Conservation (phyloP, 306 rosid genomes). For the Clitoria ternatea region DNA sequence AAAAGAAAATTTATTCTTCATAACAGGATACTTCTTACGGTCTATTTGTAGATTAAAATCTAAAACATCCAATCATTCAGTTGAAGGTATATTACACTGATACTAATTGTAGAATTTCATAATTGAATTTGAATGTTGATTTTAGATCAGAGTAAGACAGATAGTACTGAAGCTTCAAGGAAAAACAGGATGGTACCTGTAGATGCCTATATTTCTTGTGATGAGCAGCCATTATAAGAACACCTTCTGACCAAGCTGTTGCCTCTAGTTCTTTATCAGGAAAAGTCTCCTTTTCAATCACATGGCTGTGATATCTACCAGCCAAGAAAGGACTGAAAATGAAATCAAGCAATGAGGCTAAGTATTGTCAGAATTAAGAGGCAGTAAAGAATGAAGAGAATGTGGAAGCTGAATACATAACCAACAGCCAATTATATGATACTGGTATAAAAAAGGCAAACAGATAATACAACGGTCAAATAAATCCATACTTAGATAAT, state of each 20-base stretch:
- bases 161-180: neutral
- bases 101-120: neutral
- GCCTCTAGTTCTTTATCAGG: conserved; percentile 72
- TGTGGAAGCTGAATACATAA: neutral
- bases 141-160: neutral
- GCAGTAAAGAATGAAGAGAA: neutral
- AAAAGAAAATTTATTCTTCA: neutral
- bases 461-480: neutral
- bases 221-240: conserved; percentile 84
- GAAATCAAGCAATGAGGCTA: neutral
- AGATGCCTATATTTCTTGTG: conserved; percentile 66
- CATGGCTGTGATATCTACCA: conserved; percentile 88
- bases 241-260: conserved; percentile 89
- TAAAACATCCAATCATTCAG: neutral
- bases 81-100: neutral
- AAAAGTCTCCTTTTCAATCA: conserved; percentile 75
- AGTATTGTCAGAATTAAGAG: neutral
- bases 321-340: conserved; percentile 77
- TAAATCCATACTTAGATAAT: conserved; percentile 54
- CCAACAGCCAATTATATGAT: neutral
- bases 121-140: neutral
- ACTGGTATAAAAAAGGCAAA: neutral
- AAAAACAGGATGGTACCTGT: conserved; percentile 44
- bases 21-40: neutral
- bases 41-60: neutral